Percentiles rank a stretch among this genome's conserved stretches.
Conservation (phyloP, 495 filamentous ascomycete genomes). For the Bombardia bombarda region DNA sequence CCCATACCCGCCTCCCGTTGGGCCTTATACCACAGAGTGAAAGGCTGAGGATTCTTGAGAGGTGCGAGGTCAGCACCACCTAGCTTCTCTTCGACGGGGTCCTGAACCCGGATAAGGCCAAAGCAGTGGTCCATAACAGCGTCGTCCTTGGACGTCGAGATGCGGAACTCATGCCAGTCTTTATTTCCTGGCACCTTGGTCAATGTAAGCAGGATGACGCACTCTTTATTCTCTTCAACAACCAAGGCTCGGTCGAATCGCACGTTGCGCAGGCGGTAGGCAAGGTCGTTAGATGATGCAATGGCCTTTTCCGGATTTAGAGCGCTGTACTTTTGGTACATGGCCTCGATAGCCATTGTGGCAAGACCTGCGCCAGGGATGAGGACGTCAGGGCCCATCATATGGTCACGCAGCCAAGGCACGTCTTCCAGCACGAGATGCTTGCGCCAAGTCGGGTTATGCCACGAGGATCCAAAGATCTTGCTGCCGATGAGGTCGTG, state of each 20-base stretch:
- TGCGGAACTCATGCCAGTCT: constrained; percentile 12
- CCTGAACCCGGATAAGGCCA: constrained; percentile 9
- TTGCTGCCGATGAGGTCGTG: constrained; percentile 12
- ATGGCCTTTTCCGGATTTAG: neutral
- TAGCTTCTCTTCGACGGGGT: neutral
- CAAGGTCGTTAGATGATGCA: neutral
- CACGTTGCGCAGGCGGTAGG: constrained; percentile 23
- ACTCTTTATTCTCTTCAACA: constrained; percentile 2
- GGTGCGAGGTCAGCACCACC: neutral
- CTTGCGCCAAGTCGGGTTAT: constrained; percentile 34
- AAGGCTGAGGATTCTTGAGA: constrained; percentile 3
- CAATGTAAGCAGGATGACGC: neutral
- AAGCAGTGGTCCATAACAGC: constrained; percentile 3
- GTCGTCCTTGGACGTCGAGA: neutral
- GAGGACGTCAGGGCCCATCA: constrained; percentile 16
- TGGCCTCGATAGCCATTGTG: constrained; percentile 12
- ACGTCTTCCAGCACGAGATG: constrained; percentile 26
- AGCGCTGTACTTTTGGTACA: constrained; percentile 3
- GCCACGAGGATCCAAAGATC: neutral
- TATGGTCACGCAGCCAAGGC: constrained; percentile 32
- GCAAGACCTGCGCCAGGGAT: constrained; percentile 8
- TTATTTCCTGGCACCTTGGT: neutral
- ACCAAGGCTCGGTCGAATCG: constrained; percentile 7
- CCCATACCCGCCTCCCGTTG: constrained; percentile 16
- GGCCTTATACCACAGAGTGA: constrained; percentile 24